These are phyloP conservation scores for Botrytis cinerea DNA, from an alignment of 2,329 filamentous ascomycete species.

Conservation along the genomic window DNA sequence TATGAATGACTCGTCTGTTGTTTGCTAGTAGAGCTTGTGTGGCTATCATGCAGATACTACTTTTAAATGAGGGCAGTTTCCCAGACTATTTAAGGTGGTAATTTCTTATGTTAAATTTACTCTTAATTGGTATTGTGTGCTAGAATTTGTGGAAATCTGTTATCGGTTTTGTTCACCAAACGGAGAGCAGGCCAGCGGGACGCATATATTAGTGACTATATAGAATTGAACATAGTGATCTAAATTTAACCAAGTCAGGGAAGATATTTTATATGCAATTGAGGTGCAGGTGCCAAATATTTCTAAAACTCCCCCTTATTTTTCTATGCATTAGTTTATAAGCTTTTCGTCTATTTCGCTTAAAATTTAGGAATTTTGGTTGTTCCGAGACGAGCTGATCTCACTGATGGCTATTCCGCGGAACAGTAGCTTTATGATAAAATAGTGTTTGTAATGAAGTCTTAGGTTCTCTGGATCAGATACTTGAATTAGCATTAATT, in stretches of 20 bases:
- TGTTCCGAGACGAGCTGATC: not conserved
- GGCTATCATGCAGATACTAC: not conserved
- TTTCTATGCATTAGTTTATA: not conserved
- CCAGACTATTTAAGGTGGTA: not conserved
- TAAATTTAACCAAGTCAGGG: too few species aligned
- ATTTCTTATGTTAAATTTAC: not conserved
- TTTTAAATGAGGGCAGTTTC: not conserved
- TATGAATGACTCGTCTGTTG: not conserved
- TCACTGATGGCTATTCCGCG: not conserved
- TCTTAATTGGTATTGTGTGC: accelerated
- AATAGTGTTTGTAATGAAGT: accelerated
- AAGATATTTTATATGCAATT: too few species aligned
- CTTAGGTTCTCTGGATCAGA: accelerated
- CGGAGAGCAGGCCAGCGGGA: too few species aligned
- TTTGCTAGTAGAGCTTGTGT: not conserved
- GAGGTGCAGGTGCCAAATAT: too few species aligned
- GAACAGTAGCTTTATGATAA: not conserved
- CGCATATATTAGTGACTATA: too few species aligned
- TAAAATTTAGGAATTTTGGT: not conserved
- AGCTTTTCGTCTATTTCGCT: not conserved
- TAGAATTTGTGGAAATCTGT: not conserved
- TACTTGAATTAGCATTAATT: accelerated
- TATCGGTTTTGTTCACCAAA: not conserved
- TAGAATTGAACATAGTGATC: too few species aligned
- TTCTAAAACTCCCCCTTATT: not conserved